Conservation (phyloP, 1,139 yeast genomes). For the Waltiozyma sp. region DNA sequence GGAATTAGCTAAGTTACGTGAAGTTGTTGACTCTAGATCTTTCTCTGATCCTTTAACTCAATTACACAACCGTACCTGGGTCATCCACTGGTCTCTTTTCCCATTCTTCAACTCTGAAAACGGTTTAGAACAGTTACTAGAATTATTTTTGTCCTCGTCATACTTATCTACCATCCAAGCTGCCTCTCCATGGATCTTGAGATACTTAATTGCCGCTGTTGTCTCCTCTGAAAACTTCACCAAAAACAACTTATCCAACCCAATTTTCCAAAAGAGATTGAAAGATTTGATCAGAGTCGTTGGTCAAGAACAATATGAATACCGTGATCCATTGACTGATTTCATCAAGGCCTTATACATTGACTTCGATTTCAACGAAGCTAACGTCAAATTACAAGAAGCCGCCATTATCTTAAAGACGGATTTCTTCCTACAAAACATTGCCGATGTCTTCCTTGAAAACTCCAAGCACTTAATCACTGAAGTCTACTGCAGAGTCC, state of each 20-base stretch:
- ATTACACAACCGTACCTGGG: slow-evolving; percentile 52
- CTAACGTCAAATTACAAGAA: slow-evolving; percentile 34
- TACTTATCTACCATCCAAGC: slow-evolving; percentile 56
- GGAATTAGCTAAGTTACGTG: slow-evolving; percentile 42
- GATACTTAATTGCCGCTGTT: slow-evolving; percentile 50
- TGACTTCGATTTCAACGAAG: slow-evolving; percentile 43
- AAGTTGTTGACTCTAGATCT: slow-evolving; percentile 42
- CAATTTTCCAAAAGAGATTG: slow-evolving; percentile 36
- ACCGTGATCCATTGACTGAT: slow-evolving; percentile 47
- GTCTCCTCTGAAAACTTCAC: slow-evolving; percentile 24
- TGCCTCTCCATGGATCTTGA: slow-evolving; percentile 53
- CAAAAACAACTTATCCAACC: slow-evolving; percentile 18
- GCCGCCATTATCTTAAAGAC: slow-evolving; percentile 34
- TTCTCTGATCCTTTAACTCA: slow-evolving; percentile 42
- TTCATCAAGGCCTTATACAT: slow-evolving; percentile 42
- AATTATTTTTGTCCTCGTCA: slow-evolving; percentile 44
- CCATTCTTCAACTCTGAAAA: slow-evolving; percentile 40
- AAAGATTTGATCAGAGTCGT: slow-evolving; percentile 46
- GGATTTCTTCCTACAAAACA: slow-evolving; percentile 43
- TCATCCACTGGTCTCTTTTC: slow-evolving; percentile 55
- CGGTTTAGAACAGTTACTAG: slow-evolving; percentile 40
- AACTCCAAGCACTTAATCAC: slow-evolving; percentile 38
- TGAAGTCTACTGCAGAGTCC: slow-evolving; percentile 44
- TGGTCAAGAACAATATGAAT: slow-evolving; percentile 49
- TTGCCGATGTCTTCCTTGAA: slow-evolving; percentile 31